Conservation (phyloP, 495 filamentous ascomycete genomes). For the Rostrohypoxylon terebratum region DNA sequence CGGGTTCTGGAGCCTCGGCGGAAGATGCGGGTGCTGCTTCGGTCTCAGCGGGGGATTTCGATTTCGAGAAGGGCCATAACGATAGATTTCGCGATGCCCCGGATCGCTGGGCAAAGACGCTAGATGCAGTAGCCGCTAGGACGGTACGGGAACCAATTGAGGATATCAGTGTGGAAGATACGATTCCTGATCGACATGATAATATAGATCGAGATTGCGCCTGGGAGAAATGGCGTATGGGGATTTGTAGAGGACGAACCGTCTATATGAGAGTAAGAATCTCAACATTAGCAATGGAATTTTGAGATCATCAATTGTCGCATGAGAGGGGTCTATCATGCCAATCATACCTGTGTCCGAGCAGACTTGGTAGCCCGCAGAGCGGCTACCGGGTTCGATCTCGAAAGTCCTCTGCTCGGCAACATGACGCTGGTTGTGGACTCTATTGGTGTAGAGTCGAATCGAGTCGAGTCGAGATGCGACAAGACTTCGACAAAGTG, state of each 20-base stretch:
- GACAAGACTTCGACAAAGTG: conserved; percentile 12
- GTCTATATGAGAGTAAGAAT: conserved; percentile 19
- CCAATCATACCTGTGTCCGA: conserved; percentile 49
- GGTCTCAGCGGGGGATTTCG: conserved; percentile 15
- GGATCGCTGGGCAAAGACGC: conserved; percentile 47
- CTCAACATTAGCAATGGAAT: conserved; percentile 32
- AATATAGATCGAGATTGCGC: conserved; percentile 27
- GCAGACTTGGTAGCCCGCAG: conserved; percentile 50
- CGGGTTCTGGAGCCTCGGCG: not conserved
- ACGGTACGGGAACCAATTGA: conserved; percentile 10
- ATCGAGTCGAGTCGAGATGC: conserved; percentile 10
- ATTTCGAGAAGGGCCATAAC: conserved; percentile 51
- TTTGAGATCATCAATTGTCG: not conserved
- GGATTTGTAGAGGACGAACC: conserved; percentile 27
- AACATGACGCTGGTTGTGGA: conserved; percentile 57
- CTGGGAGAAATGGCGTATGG: conserved; percentile 42
- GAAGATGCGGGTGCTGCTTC: conserved; percentile 14
- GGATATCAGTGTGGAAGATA: conserved; percentile 11
- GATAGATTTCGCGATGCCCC: conserved; percentile 48
- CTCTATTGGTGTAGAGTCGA: not conserved
- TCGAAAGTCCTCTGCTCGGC: conserved; percentile 64
- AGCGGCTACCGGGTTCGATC: conserved; percentile 55
- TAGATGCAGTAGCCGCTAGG: conserved; percentile 23
- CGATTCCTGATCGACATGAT: conserved; percentile 2
- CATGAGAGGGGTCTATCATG: conserved; percentile 1